A percentile compares a stretch with the other conserved stretches of the same genome.
These are phyloP conservation scores for Coemansia sp. DNA, from an alignment of 371 early-diverging fungal species.

Conservation along the genomic window DNA sequence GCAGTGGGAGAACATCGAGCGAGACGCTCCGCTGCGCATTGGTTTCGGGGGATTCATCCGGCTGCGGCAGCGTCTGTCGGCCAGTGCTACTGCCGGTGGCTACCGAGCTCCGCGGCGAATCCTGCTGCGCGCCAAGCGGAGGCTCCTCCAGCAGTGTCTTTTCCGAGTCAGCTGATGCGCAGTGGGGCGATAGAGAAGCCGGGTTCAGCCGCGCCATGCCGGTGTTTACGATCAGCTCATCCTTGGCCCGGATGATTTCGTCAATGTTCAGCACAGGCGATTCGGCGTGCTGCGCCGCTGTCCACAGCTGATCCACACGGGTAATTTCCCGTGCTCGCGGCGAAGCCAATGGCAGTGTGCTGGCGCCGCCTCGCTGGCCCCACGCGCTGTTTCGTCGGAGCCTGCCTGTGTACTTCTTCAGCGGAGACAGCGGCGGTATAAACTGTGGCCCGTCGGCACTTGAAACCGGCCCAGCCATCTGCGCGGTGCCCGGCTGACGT, in stretches of 20 bases:
- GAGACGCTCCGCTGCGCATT: slow-evolving; percentile 6
- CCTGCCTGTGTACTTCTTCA: neutral
- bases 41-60: neutral
- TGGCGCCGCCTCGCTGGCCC: neutral
- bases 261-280: slow-evolving; percentile 28
- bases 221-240: slow-evolving; percentile 4
- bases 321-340: slow-evolving; percentile 18
- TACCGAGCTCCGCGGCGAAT: slow-evolving; percentile 4
- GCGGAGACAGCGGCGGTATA: slow-evolving; percentile 1
- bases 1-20: neutral
- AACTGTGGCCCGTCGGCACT: neutral
- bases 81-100: neutral
- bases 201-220: neutral
- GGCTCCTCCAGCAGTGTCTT: slow-evolving; percentile 4
- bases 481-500: neutral
- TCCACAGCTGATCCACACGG: slow-evolving; percentile 20
- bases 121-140: neutral
- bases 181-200: slow-evolving; percentile 12
- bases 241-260: slow-evolving; percentile 38
- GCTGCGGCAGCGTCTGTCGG: neutral
- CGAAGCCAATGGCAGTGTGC: neutral
- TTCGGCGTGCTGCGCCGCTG: slow-evolving; percentile 8
- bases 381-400: neutral
- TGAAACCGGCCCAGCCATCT: neutral
- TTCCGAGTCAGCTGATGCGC: slow-evolving; percentile 10